phyloP scores from a whole-genome alignment of 805 yeast species.

The Maudiozyma serrabonitensis region DNA sequence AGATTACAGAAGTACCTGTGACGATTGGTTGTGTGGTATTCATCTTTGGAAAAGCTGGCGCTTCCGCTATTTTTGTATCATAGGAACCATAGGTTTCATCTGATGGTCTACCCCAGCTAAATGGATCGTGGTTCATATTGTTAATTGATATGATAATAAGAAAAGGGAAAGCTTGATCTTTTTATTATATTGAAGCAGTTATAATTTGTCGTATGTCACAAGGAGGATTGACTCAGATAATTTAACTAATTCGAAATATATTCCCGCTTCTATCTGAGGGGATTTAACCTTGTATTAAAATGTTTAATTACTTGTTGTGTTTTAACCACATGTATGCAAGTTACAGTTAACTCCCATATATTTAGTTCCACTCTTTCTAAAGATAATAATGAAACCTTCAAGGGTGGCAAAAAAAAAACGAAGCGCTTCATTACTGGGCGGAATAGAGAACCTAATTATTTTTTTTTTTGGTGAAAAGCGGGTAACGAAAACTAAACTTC shows the following conservation, averaged over 20 bases:
- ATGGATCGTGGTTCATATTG: constrained; percentile 89
- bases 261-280: too few relatives aligned
- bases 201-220: too few relatives aligned
- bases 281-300: too few relatives aligned
- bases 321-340: too few relatives aligned
- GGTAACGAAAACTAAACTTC: background rate
- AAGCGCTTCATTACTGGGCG: background rate
- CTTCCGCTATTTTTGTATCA: constrained; percentile 63
- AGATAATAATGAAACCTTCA: background rate
- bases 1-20: constrained; percentile 93
- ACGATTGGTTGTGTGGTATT: constrained; percentile 91
- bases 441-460: background rate
- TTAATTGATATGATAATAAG: too few relatives aligned
- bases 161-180: too few relatives aligned
- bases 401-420: constrained; percentile 3
- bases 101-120: constrained; percentile 90
- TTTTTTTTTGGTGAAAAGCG: background rate
- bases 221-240: too few relatives aligned
- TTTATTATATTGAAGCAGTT: too few relatives aligned
- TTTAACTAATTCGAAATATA: too few relatives aligned
- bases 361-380: background rate
- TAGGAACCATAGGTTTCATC: constrained; percentile 74
- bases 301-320: too few relatives aligned
- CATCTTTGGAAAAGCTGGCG: constrained; percentile 57
- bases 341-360: too few relatives aligned